Evolutionary conservation across 1,284 basidiomycete species (phyloP), one percentile per base, ranked within the genome.

Genomic region (Sanghuangporus sanghuang): DNA sequence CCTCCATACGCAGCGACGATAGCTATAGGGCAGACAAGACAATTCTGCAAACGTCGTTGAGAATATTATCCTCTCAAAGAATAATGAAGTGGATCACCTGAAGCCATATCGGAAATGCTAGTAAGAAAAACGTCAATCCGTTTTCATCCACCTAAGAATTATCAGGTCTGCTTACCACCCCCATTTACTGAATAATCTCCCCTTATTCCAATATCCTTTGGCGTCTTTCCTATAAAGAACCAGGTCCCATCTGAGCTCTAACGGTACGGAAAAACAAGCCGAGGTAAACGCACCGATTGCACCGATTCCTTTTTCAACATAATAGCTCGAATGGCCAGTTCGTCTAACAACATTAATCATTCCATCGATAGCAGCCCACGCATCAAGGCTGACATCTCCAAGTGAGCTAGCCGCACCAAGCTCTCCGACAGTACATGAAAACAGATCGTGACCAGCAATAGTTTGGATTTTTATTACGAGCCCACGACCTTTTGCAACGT

Each of bases 71-170:
- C 57, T 42, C 61, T 59, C 39, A 6, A 46, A 7, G 59, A 14
- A 6, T 56, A 60, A 21, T 56, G 38, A 36, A 63, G 56, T 49
- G 36, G 40, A 42, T 70, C 74, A 89, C 90, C 80, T 91, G 86
- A 61, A 92, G 75, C 90, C 90, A 92, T 68, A 92, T 85, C 14
- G 90, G 90, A 78, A 90, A 92, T 1, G 90, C 90, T 92, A 53
- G 38, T 21, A 23, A 63, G 61, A 44, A 42, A 44, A 32, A 52
- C n/a, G 44, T n/a, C 55, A 42, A 38, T 21, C 32, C 16, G 2
- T 35, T n/a, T 53, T 53, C 53, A 21, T 6, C 9, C 3, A 9
- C 48, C 36, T 16, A 36, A 46, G 36, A 57, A 46, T n/a, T 50
- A 23, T 50, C 6, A 35, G 56, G 57, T 32, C 59, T 27, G 77